These are phyloP conservation scores for Stipa capillata DNA, from an alignment of 176 grass and related monocot species.

Conservation along the genomic window DNA sequence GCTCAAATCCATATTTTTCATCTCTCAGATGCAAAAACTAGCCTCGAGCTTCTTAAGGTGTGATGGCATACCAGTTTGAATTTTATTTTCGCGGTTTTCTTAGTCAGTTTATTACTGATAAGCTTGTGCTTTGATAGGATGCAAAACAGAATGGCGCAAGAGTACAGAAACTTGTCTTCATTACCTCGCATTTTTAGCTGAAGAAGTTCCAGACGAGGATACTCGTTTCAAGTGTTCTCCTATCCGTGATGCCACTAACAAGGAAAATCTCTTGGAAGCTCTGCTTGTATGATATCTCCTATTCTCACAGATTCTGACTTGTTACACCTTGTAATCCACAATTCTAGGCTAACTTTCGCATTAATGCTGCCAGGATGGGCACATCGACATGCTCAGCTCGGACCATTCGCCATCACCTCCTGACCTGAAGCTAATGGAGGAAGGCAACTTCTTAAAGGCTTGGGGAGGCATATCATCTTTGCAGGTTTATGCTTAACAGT, in stretches of 20 bases:
- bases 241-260: conserved; percentile 70
- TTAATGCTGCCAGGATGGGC: conserved; percentile 48
- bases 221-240: conserved; percentile 95
- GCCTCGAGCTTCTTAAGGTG: conserved; percentile 81
- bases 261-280: conserved; percentile 78
- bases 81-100: not conserved
- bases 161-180: conserved; percentile 88
- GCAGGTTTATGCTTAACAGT: conserved; percentile 38
- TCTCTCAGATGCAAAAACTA: conserved; percentile 83
- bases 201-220: conserved; percentile 81
- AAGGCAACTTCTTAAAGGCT: conserved; percentile 91
- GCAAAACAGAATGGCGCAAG: conserved; percentile 64
- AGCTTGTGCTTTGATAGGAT: conserved; percentile 38
- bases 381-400: conserved; percentile 98
- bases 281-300: conserved; percentile 56
- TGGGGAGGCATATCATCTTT: conserved; percentile 98
- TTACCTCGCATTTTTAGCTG: conserved; percentile 91
- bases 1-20: conserved; percentile 95
- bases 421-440: conserved; percentile 81
- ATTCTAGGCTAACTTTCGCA: not conserved
- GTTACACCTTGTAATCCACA: not conserved
- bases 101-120: not conserved
- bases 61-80: not conserved
- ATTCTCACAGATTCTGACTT: not conserved
- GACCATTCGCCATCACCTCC: conserved; percentile 93